Evolutionary conservation across 306 rosid species (phyloP).

Genomic region (Cercis canadensis): DNA sequence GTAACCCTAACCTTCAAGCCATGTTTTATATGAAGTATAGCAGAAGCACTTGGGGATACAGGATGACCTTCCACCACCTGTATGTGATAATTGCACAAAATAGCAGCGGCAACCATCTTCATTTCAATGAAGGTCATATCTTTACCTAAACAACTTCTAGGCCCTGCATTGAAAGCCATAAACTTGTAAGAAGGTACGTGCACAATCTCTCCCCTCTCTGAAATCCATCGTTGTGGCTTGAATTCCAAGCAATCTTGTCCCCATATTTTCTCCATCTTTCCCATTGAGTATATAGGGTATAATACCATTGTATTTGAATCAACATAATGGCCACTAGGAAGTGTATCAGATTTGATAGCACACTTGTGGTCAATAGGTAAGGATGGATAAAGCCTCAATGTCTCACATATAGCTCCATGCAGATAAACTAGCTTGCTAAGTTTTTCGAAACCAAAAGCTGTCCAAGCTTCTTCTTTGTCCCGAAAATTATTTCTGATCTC

Average conservation of each 20-base stretch:
- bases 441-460: not conserved
- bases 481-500: not conserved
- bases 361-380: constrained; percentile 34
- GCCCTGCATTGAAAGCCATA: constrained; percentile 35
- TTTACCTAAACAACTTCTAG: constrained; percentile 43
- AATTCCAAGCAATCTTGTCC: constrained; percentile 41
- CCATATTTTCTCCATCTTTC: constrained; percentile 40
- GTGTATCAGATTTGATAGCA: constrained; percentile 4
- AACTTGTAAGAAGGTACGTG: constrained; percentile 21
- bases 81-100: constrained; percentile 28
- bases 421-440: constrained; percentile 32
- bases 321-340: constrained; percentile 40
- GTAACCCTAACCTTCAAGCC: constrained; percentile 34
- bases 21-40: constrained; percentile 37
- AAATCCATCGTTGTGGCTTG: constrained; percentile 50
- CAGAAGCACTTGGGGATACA: constrained; percentile 12
- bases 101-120: constrained; percentile 31
- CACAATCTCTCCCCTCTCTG: constrained; percentile 7
- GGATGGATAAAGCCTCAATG: constrained; percentile 37
- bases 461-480: not conserved
- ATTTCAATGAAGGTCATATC: constrained; percentile 26
- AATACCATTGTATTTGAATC: not conserved
- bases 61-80: constrained; percentile 12
- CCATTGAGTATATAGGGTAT: constrained; percentile 30
- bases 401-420: constrained; percentile 37